phyloP scores from a whole-genome alignment of 106 monocot species.

The Platanthera zijinensis region DNA sequence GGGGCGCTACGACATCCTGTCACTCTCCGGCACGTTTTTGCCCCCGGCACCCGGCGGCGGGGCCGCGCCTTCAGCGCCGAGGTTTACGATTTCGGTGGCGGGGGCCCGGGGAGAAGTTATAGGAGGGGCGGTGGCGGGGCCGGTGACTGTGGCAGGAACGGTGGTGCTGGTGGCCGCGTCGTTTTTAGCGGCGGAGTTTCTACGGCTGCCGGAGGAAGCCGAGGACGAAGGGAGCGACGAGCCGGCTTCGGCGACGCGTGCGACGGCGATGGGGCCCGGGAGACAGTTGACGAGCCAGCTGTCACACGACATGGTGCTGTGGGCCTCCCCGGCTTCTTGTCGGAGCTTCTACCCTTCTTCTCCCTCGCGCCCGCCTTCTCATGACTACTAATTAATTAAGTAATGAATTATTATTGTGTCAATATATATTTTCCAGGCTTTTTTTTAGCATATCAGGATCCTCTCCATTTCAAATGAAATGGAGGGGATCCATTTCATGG shows the following conservation, averaged over 20 bases:
- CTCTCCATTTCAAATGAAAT: no score
- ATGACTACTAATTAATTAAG: neutral
- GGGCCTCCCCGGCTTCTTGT: neutral
- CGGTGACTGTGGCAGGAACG: slow-evolving; percentile 26
- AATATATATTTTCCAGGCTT: no score
- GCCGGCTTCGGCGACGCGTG: neutral
- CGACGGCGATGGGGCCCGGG: neutral
- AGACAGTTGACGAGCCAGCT: neutral
- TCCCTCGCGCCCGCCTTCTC: neutral
- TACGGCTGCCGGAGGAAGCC: slow-evolving; percentile 19
- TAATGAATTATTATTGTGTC: no score
- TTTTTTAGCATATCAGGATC: no score
- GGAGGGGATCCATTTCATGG: no score
- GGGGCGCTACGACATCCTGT: slow-evolving; percentile 42
- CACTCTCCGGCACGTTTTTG: slow-evolving; percentile 33
- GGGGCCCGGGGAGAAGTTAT: slow-evolving; percentile 55
- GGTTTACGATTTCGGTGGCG: slow-evolving; percentile 35
- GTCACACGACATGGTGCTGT: slow-evolving; percentile 1
- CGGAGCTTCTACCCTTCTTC: neutral
- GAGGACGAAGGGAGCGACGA: slow-evolving; percentile 1
- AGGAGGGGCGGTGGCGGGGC: slow-evolving; percentile 46
- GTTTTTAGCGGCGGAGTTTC: slow-evolving; percentile 29
- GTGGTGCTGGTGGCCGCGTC: slow-evolving; percentile 36
- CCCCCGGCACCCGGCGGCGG: neutral
- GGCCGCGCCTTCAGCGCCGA: neutral